Evolutionary conservation across 1,139 yeast genomes (phyloP).

Genomic region (Candida buenavistaensis): DNA sequence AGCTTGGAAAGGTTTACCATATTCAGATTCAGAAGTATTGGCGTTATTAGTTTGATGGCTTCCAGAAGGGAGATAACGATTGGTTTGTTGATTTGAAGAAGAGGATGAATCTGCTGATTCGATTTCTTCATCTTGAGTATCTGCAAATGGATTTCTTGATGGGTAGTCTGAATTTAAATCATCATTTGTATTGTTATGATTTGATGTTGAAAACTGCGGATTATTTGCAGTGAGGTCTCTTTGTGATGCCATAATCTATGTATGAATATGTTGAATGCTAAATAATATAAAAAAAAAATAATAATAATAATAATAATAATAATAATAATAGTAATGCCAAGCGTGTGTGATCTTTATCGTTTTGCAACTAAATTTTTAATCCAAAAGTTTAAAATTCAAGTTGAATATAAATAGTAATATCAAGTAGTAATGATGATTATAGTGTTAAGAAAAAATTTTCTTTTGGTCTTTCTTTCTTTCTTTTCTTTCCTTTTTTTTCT

Average conservation of each 20-base stretch:
- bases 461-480: too few relatives aligned
- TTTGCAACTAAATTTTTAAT: too few relatives aligned
- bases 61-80: slow-evolving; percentile 20
- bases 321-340: too few relatives aligned
- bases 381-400: too few relatives aligned
- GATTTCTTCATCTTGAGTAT: slow-evolving; percentile 13
- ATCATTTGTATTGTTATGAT: slow-evolving; percentile 19
- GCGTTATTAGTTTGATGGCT: slow-evolving; percentile 5
- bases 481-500: too few relatives aligned
- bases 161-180: slow-evolving; percentile 14
- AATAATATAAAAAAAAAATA: too few relatives aligned
- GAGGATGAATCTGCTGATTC: slow-evolving; percentile 23
- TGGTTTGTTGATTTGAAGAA: slow-evolving; percentile 22
- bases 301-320: too few relatives aligned
- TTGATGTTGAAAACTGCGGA: slow-evolving; percentile 19
- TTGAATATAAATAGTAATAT: too few relatives aligned
- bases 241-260: slow-evolving; percentile 18
- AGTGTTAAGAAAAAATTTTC: too few relatives aligned
- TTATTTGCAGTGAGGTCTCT: slow-evolving; percentile 37
- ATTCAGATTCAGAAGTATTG: slow-evolving; percentile 10
- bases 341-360: too few relatives aligned
- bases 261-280: neutral
- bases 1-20: slow-evolving; percentile 42
- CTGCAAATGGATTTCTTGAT: slow-evolving; percentile 29
- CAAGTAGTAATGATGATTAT: too few relatives aligned